A percentile compares a stretch with the other conserved stretches of the same genome.
These are phyloP conservation scores for Blastocystis sp. DNA, from an alignment of 352 stramenopile species.

Conservation along the genomic window DNA sequence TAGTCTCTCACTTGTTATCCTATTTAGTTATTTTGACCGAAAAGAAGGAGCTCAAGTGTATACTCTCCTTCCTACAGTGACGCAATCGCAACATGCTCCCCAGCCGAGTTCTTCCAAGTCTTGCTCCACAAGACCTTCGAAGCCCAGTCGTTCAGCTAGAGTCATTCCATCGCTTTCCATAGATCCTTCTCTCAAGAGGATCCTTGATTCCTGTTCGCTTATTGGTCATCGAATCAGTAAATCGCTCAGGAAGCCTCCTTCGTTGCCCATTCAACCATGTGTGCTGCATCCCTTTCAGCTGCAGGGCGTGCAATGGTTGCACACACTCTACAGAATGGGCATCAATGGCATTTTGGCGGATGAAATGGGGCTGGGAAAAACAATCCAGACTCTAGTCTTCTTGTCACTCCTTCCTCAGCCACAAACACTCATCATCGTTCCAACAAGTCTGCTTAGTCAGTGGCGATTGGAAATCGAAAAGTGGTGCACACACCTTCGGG, in stretches of 20 bases:
- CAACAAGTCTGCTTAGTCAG: conserved; percentile 93
- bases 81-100: background rate
- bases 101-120: background rate
- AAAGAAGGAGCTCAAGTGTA: conserved; percentile 24
- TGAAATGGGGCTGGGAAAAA: conserved; percentile 88
- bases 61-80: background rate
- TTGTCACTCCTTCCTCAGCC: conserved; percentile 64
- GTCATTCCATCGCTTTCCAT: background rate
- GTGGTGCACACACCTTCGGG: conserved; percentile 90
- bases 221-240: background rate
- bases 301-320: conserved; percentile 90
- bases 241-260: conserved; percentile 59
- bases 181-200: background rate
- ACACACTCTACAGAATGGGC: conserved; percentile 87
- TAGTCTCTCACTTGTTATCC: background rate
- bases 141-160: background rate
- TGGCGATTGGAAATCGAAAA: conserved; percentile 98
- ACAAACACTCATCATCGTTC: conserved; percentile 79
- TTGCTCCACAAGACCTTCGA: background rate
- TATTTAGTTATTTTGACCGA: background rate
- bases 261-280: conserved; percentile 65
- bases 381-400: conserved; percentile 96
- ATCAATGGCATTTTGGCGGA: conserved; percentile 98
- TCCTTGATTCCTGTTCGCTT: background rate
- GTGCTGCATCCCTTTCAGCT: conserved; percentile 78